Evolutionary conservation across 2,329 filamentous ascomycete species (phyloP), one percentile per base, ranked within the genome.

Genomic region (Colletotrichum aenigma): DNA sequence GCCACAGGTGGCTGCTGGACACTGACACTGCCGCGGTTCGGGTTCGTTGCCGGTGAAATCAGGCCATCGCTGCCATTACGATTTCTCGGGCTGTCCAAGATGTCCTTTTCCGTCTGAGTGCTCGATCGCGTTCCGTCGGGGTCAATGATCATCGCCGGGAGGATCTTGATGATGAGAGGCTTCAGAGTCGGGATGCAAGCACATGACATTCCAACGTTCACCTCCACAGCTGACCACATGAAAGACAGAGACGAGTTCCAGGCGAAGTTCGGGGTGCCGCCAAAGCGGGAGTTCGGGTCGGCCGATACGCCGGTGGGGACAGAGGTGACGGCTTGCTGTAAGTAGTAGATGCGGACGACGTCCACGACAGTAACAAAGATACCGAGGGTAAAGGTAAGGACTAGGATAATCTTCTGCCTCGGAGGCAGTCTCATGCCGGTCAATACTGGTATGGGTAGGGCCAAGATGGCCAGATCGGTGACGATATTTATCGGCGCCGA

Each of bases 161-260:
- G 84, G 68, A 92, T 87, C 75, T 88, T 88, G 78, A 94, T 91
- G 71, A 96, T 92, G 8, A 98, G 87, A 2, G 96, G 96, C 82
- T 98, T 98, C 77, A 98, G 86, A 0, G 94, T 96, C 10, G 96
- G 96, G n/a, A 98, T 94, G 80, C 96, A 98, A 56, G 94, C 96
- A 81, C 95, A 98, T 78, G 96, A 93, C 79, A 98, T 96, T 21
- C 95, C 96, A 2, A 97, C 88, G 78, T 98, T 97, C 81, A 98
- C 95, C 83, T 98, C 96, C 70, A 98, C 92, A 15, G 94, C 94
- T 18, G 94, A 96, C 96, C 96, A 98, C 94, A 98, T 96, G 81
- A 97, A 93, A 0, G 95, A 95, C 7, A 96, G 86, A 1, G 95
- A 95, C 1, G 95, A 94, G 81, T 96, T 96, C 93, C 92, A 95